These are phyloP conservation scores for Candida nanaspora DNA, from an alignment of 805 yeast species.

Conservation along the genomic window DNA sequence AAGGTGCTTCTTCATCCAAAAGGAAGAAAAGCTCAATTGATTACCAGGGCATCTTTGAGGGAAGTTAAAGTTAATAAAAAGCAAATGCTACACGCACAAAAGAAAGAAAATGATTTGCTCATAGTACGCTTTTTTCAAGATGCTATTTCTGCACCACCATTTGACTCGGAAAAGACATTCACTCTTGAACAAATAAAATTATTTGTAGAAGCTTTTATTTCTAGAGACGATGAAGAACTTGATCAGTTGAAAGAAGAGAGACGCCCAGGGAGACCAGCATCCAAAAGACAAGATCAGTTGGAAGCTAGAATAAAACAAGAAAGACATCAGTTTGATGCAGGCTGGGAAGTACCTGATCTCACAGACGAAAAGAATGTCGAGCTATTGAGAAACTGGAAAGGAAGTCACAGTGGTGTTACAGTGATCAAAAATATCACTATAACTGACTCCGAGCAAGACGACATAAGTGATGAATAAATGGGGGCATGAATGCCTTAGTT, in stretches of 20 bases:
- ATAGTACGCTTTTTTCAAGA: slow-evolving; percentile 57
- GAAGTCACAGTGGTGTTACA: slow-evolving; percentile 71
- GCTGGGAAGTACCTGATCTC: slow-evolving; percentile 68
- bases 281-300: slow-evolving; percentile 59
- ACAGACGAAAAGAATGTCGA: slow-evolving; percentile 52
- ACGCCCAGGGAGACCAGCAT: slow-evolving; percentile 84
- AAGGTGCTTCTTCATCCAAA: slow-evolving; percentile 69
- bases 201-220: slow-evolving; percentile 54
- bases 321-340: slow-evolving; percentile 53
- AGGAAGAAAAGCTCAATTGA: slow-evolving; percentile 81
- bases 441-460: slow-evolving; percentile 12
- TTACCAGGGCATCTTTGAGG: slow-evolving; percentile 81
- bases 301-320: slow-evolving; percentile 61
- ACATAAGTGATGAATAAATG: background rate
- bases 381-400: slow-evolving; percentile 68
- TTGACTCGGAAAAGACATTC: slow-evolving; percentile 34
- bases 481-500: too few species aligned
- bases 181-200: slow-evolving; percentile 50
- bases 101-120: slow-evolving; percentile 52
- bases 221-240: slow-evolving; percentile 72
- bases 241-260: slow-evolving; percentile 51
- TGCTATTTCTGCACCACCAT: slow-evolving; percentile 35
- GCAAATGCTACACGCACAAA: slow-evolving; percentile 50
- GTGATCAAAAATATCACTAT: slow-evolving; percentile 43
- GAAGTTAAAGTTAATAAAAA: slow-evolving; percentile 60